phyloP scores from a whole-genome alignment of 2,329 filamentous ascomycete species.

The Ophiostoma quercus region DNA sequence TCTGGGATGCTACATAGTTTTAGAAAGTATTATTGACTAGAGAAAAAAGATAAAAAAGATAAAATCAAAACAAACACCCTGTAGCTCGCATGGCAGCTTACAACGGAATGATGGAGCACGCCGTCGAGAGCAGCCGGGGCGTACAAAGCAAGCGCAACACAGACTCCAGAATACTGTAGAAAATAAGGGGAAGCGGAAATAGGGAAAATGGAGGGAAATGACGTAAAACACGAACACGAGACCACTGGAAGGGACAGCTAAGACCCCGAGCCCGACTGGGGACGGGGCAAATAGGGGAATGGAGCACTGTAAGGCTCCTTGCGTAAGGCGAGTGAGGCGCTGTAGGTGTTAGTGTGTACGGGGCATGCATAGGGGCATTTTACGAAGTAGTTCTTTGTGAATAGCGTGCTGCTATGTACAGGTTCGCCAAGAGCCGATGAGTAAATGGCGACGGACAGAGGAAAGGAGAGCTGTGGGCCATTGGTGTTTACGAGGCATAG shows the following conservation, averaged over 20 bases:
- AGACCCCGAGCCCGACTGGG: constrained; percentile 20
- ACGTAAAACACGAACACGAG: constrained; percentile 20
- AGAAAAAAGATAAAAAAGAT: not conserved
- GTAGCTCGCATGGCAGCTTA: constrained; percentile 3
- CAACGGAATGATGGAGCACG: constrained; percentile 4
- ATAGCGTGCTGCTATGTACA: constrained; percentile 9
- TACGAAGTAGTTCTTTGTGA: not conserved
- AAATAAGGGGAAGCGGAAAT: constrained; percentile 3
- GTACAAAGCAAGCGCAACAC: not conserved
- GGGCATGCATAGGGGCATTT: too few species aligned
- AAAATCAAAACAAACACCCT: constrained; percentile 1
- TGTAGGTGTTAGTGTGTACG: not conserved
- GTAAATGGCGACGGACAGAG: not conserved
- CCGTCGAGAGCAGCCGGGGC: not conserved
- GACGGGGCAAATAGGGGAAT: not conserved
- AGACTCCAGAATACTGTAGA: too few species aligned
- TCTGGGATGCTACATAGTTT: not conserved
- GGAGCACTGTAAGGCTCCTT: constrained; percentile 12
- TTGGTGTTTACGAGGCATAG: not conserved
- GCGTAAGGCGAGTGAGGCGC: constrained; percentile 9
- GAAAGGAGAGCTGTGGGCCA: not conserved
- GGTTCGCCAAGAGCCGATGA: not conserved
- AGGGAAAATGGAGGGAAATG: constrained; percentile 6
- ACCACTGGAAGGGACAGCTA: constrained; percentile 3
- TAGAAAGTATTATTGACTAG: too few species aligned